Base-by-base conservation (phyloP, 177 flowering plant genomes). In the Vitis hybrid region DNA sequence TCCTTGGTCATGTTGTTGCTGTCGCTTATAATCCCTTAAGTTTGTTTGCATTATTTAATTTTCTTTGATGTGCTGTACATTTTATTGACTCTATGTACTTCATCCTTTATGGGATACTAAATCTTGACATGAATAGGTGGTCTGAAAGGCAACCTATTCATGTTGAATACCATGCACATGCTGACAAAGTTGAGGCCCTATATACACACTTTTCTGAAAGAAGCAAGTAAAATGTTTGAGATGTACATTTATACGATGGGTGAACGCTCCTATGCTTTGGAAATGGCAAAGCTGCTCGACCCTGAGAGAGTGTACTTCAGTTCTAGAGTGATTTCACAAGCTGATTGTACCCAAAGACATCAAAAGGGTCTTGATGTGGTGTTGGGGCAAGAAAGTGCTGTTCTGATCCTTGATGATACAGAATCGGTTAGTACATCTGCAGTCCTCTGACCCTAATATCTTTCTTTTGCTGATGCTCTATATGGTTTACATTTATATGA, bases 181-280 rank as follows among this genome's bases (percentile, higher is more conserved):
- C 78, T 91, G 84, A 92, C 97, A 62, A 92, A 95, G 80, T 73
- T 95, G 75, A 86, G 98, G 81, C 98, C 97, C 11, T 89, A 80
- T 82, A 91, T 93, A 4, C 90, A 78, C 47, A 76, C 85, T 5
- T 95, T 95, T 71, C 73, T 95, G 71, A 85, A 82, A 63, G 92
- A 95, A 78, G 94, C 91, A 24, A 90, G 84, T 75, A 79, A 78
- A 18, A 78, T 95, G 92, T 92, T 84, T 63, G 97, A 95, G 77
- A 86, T 95, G 92, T 89, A 86, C 65, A 80, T 95, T 44, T 91
- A 91, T 74, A 92, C 98, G 0, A 92, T 92, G 97, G 97, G 89
- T 47, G 94, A 90, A 22, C 82, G 90, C 8, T 57, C 82, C 0
- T 95, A 95, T 79, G 98, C 98, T 4, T 33, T 80, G 56, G 88